Evolutionary conservation across 1,284 basidiomycete genomes (phyloP).

Genomic region (Chalciporus piperatoides): DNA sequence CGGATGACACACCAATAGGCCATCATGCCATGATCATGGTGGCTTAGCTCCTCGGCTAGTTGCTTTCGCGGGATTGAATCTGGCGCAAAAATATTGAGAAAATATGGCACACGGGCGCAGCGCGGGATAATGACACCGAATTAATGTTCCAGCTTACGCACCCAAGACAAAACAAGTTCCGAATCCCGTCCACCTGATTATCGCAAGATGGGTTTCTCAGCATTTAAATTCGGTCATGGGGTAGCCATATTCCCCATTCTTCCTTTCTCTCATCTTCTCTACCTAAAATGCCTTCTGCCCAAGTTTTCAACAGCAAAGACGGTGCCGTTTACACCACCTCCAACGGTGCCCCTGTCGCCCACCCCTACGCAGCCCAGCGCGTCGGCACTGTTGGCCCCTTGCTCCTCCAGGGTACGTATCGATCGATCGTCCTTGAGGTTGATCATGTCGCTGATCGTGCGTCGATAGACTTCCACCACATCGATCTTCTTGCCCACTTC

Average conservation of each 20-base stretch:
- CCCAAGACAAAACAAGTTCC: conserved; percentile 1
- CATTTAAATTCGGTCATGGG: conserved; percentile 24
- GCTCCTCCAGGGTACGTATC: conserved; percentile 70
- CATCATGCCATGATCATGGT: too few relatives aligned
- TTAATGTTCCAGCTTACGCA: background rate
- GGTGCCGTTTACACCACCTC: conserved; percentile 77
- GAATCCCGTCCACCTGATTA: conserved; percentile 13
- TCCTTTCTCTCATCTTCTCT: conserved; percentile 6
- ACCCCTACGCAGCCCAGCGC: conserved; percentile 78
- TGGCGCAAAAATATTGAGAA: background rate
- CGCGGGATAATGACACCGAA: background rate
- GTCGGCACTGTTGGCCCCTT: conserved; percentile 76
- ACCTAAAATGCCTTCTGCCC: conserved; percentile 57
- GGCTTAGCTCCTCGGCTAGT: background rate
- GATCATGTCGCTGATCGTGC: conserved; percentile 10
- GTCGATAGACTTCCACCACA: conserved; percentile 68
- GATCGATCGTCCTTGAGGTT: background rate
- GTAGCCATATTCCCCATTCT: conserved; percentile 9
- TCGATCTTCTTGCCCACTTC: conserved; percentile 88
- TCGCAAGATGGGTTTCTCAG: conserved; percentile 13
- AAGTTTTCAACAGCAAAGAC: conserved; percentile 55
- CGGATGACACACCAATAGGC: background rate
- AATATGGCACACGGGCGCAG: background rate
- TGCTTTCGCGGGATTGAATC: conserved; percentile 20
- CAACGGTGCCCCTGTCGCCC: conserved; percentile 69